These are phyloP conservation scores for Dendryphion nanum DNA, from an alignment of 2,329 filamentous ascomycete species.

Conservation along the genomic window DNA sequence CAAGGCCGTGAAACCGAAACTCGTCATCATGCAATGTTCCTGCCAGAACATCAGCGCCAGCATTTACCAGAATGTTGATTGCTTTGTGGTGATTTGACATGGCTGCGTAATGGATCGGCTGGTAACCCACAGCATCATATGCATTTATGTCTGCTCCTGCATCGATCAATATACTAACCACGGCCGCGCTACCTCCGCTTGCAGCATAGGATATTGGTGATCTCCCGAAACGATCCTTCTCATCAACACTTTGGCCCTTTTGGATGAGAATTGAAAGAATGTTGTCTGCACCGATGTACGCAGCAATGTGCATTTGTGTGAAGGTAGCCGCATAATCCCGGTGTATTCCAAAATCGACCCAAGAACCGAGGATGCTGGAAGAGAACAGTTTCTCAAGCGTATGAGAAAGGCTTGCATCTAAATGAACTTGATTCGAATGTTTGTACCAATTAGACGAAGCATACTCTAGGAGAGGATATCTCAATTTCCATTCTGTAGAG, in stretches of 20 bases:
- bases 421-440: neutral
- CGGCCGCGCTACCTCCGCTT: slow-evolving; percentile 5
- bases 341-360: neutral
- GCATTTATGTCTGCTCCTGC: slow-evolving; percentile 23
- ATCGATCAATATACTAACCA: slow-evolving; percentile 8
- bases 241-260: neutral
- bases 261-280: neutral
- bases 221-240: neutral
- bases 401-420: neutral
- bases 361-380: neutral
- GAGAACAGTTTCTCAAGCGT: neutral
- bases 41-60: slow-evolving; percentile 35
- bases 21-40: slow-evolving; percentile 10
- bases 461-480: slow-evolving; percentile 8
- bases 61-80: slow-evolving; percentile 30
- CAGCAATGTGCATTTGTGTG: neutral
- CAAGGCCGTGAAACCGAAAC: slow-evolving; percentile 26
- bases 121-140: slow-evolving; percentile 19
- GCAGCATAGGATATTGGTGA: slow-evolving; percentile 13
- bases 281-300: neutral
- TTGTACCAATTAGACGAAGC: slow-evolving; percentile 8
- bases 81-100: slow-evolving; percentile 25
- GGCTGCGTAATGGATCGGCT: slow-evolving; percentile 40
- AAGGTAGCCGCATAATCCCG: neutral
- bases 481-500: slow-evolving; percentile 1